Evolutionary conservation across 2,329 filamentous ascomycete genomes (phyloP), one percentile per base, ranked within the genome.

Genomic region (Alternaria sp.): DNA sequence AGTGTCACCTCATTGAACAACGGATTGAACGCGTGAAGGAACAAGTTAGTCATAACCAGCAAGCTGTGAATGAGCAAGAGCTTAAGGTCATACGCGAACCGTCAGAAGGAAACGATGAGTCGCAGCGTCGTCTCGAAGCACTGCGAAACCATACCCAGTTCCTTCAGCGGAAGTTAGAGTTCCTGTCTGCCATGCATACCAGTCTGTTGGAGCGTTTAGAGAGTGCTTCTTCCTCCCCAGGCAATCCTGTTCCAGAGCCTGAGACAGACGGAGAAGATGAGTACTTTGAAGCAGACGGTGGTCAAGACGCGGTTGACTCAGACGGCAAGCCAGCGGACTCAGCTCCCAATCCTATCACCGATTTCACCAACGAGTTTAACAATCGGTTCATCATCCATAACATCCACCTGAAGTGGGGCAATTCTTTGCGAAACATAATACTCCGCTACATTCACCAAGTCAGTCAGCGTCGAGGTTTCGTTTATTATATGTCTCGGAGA

Each of bases 331-430:
- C 85, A 14, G 82, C 90, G 54, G 89, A 92, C 65, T 86, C 28
- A 11, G 20, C 54, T 43, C 46, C 90, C 2, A 88, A 89, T 3
- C 87, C 90, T 1, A 87, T 90, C 4, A 87, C 91, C 16, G 93
- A 97, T 67, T 94, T 94, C 68, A 90, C 92, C 50, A 97, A 92
- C 78, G 94, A 98, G 75, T 99, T 97, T 83, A 95, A 96, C 77
- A 99, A 99, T 74, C 91, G 95, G 2, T 99, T 99, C 82, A 94
- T 98, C 70, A 91, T 99, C 54, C 95, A 99, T 83, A 99, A 99
- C 72, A 87, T 96, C 76, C 95, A 99, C 74, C 83, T 99, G 59
- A 99, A 99, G 79, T 99, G 95, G 95, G 98, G 97, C 81, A 99
- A 99, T 71, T 88, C 94, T 11, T 81, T 99, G 38, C 89, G 95